Evolutionary conservation across 1,284 basidiomycete species (phyloP).

Genomic region (Leccinum fallax): DNA sequence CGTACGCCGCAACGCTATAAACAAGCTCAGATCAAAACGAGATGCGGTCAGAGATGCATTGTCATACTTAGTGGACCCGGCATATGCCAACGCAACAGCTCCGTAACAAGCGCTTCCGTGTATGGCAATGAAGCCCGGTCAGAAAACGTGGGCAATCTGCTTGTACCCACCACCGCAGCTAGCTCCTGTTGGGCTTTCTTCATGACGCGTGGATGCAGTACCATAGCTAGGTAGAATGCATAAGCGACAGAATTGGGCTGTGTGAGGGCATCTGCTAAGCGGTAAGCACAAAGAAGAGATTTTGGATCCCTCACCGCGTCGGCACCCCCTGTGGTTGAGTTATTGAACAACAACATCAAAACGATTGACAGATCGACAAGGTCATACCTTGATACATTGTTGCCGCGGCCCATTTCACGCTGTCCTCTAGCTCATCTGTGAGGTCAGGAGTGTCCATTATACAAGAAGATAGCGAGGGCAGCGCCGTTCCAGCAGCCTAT

Average conservation of each 20-base stretch:
- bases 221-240: slow-evolving; percentile 27
- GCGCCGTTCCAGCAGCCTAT: slow-evolving; percentile 47
- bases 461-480: slow-evolving; percentile 48
- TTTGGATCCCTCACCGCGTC: slow-evolving; percentile 15
- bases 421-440: slow-evolving; percentile 47
- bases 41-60: not conserved
- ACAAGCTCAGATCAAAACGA: not conserved
- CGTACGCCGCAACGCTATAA: slow-evolving; percentile 44
- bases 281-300: not conserved
- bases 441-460: slow-evolving; percentile 46
- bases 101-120: slow-evolving; percentile 37
- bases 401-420: slow-evolving; percentile 58
- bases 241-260: slow-evolving; percentile 15
- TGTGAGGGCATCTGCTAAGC: not conserved
- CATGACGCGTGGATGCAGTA: slow-evolving; percentile 22
- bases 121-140: slow-evolving; percentile 34
- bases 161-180: slow-evolving; percentile 53
- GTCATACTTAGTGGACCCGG: slow-evolving; percentile 48
- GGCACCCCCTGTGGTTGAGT: slow-evolving; percentile 12
- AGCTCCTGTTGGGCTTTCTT: slow-evolving; percentile 60
- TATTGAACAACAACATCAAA: not conserved
- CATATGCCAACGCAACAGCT: slow-evolving; percentile 62
- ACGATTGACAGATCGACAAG: not conserved
- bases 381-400: slow-evolving; percentile 53
- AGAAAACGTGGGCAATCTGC: slow-evolving; percentile 36